Evolutionary conservation across 73 alveolate species (phyloP).

Genomic region (Tetrahymena malaccensis): DNA sequence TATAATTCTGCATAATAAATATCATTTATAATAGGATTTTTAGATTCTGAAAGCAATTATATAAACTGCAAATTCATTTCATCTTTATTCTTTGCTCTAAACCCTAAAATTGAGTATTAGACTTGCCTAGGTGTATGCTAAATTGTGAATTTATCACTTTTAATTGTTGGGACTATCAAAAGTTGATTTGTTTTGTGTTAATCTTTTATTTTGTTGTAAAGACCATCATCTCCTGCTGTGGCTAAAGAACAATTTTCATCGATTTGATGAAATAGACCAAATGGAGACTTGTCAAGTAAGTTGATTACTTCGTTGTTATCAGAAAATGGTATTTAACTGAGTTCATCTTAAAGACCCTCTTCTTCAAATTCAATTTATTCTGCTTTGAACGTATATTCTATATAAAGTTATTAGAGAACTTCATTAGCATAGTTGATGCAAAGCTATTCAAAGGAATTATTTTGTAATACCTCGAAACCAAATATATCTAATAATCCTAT

Average conservation of each 20-base stretch:
- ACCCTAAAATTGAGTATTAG: conserved; percentile 59
- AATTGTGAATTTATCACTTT: conserved; percentile 47
- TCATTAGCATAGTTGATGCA: conserved; percentile 94
- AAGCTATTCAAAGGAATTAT: conserved; percentile 88
- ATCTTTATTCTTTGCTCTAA: conserved; percentile 89
- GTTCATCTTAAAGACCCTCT: conserved; percentile 40
- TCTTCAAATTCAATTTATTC: conserved; percentile 55
- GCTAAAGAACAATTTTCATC: conserved; percentile 49
- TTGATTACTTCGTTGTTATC: conserved; percentile 38
- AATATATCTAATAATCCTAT: conserved; percentile 93
- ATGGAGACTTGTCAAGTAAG: conserved; percentile 50
- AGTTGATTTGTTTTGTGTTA: conserved; percentile 25
- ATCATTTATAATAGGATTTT: conserved; percentile 38
- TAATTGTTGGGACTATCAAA: conserved; percentile 15
- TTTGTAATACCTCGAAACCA: conserved; percentile 92
- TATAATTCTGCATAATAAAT: conserved; percentile 52
- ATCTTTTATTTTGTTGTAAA: conserved; percentile 26
- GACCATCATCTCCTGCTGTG: conserved; percentile 24
- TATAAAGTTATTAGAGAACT: conserved; percentile 84
- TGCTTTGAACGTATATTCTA: conserved; percentile 84
- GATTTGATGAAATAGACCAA: conserved; percentile 57
- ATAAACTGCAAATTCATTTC: conserved; percentile 48
- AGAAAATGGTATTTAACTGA: not conserved
- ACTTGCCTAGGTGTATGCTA: conserved; percentile 83
- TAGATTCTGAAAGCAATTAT: not conserved